Percentiles rank a stretch among this genome's conserved stretches.
These are phyloP conservation scores for Xylaria telfairii DNA, from an alignment of 495 filamentous ascomycete species.

Conservation along the genomic window DNA sequence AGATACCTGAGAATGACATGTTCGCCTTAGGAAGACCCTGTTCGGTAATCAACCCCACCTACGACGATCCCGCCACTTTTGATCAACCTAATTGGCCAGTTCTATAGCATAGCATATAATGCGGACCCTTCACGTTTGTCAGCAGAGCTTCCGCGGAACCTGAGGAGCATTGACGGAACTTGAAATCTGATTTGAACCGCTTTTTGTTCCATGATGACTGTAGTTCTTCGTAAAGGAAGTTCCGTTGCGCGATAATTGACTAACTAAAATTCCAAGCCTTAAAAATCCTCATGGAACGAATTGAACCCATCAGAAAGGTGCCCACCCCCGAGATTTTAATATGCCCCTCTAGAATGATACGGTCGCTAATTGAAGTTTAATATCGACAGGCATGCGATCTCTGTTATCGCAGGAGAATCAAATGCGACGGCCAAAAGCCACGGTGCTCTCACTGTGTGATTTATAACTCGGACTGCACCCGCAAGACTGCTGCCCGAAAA, in stretches of 20 bases:
- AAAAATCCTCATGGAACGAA: neutral
- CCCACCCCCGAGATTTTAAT: neutral
- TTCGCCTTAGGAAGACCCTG: neutral
- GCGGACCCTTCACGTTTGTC: neutral
- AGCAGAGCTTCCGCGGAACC: conserved; percentile 16
- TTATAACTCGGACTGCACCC: conserved; percentile 27
- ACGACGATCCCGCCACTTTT: neutral
- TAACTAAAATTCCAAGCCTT: neutral
- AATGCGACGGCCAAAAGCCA: conserved; percentile 26
- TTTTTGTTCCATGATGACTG: neutral
- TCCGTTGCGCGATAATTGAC: neutral
- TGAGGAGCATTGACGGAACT: neutral
- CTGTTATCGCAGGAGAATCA: conserved; percentile 27
- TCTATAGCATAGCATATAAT: neutral
- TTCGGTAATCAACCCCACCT: conserved; percentile 3
- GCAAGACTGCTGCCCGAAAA: conserved; percentile 3
- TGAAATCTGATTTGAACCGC: neutral
- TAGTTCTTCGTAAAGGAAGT: neutral
- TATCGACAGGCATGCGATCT: conserved; percentile 24
- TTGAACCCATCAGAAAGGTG: conserved; percentile 12
- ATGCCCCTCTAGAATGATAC: neutral
- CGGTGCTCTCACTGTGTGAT: conserved; percentile 26
- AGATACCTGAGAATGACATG: neutral
- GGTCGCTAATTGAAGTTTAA: neutral
- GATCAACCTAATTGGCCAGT: neutral